Evolutionary conservation across 768 basidiomycete genomes (phyloP).

Genomic region (Pisolithus tinctorius): DNA sequence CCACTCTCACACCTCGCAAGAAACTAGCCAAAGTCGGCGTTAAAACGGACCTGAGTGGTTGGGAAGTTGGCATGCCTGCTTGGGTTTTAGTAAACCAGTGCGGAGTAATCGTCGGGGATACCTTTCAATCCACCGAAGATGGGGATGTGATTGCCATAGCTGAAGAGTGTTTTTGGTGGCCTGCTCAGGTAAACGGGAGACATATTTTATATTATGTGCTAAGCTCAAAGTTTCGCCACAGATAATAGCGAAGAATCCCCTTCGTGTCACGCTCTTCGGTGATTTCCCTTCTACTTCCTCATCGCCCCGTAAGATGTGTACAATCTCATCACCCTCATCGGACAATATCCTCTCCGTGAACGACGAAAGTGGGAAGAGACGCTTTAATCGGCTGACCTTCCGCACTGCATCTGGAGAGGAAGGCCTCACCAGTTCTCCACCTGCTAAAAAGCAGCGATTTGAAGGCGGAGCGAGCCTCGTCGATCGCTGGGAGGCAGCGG

Average conservation of each 20-base stretch:
- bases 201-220: constrained; percentile 3
- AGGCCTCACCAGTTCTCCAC: constrained; percentile 24
- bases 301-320: constrained; percentile 16
- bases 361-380: constrained; percentile 28
- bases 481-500: constrained; percentile 42
- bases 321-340: constrained; percentile 27
- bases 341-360: constrained; percentile 37
- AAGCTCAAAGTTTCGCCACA: constrained; percentile 2
- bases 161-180: constrained; percentile 55
- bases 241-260: constrained; percentile 23
- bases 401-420: constrained; percentile 4
- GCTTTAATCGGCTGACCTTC: constrained; percentile 40
- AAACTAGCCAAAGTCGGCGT: constrained; percentile 7
- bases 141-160: constrained; percentile 16
- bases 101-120: constrained; percentile 29
- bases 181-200: constrained; percentile 46
- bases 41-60: constrained; percentile 4
- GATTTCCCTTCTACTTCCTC: constrained; percentile 23
- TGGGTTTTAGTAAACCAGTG: constrained; percentile 47
- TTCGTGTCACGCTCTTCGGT: constrained; percentile 26
- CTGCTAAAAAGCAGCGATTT: constrained; percentile 40
- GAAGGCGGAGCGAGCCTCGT: constrained; percentile 22
- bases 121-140: constrained; percentile 15
- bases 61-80: constrained; percentile 34
- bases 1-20: constrained; percentile 17